These are phyloP conservation scores for Fusarium falciforme DNA, from an alignment of 2,329 filamentous ascomycete species.

Conservation along the genomic window DNA sequence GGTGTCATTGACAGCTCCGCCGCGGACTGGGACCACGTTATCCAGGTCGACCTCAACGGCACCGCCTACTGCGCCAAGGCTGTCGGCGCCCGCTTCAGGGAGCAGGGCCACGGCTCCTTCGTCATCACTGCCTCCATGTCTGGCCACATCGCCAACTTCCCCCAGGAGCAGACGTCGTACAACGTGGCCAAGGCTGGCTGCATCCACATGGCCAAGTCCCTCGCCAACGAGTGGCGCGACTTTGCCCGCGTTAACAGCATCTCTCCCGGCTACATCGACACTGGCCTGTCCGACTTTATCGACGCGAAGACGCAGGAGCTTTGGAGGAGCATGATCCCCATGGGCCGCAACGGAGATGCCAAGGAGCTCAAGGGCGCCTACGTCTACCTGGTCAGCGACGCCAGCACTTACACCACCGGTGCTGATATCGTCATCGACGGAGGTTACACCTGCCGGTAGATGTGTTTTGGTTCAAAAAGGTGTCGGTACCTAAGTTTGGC, in stretches of 20 bases:
- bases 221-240: constrained; percentile 75
- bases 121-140: constrained; percentile 78
- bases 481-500: constrained; percentile 17
- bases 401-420: constrained; percentile 79
- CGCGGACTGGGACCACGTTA: constrained; percentile 74
- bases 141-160: constrained; percentile 77
- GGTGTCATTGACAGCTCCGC: constrained; percentile 76
- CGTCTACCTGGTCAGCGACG: constrained; percentile 80
- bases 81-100: constrained; percentile 72
- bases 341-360: constrained; percentile 74
- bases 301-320: constrained; percentile 74
- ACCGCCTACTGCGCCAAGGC: constrained; percentile 76
- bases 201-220: constrained; percentile 58
- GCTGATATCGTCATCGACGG: constrained; percentile 79
- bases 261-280: constrained; percentile 76
- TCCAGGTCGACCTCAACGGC: constrained; percentile 73
- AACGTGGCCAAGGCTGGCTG: constrained; percentile 72
- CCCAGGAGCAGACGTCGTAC: constrained; percentile 75
- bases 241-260: constrained; percentile 75
- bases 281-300: constrained; percentile 75
- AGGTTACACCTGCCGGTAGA: constrained; percentile 67
- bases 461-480: constrained; percentile 10
- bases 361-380: constrained; percentile 84
- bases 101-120: constrained; percentile 72
- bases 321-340: constrained; percentile 80